Conservation (phyloP, 1,139 yeast species). For the Schizosaccharomyces versatilis region DNA sequence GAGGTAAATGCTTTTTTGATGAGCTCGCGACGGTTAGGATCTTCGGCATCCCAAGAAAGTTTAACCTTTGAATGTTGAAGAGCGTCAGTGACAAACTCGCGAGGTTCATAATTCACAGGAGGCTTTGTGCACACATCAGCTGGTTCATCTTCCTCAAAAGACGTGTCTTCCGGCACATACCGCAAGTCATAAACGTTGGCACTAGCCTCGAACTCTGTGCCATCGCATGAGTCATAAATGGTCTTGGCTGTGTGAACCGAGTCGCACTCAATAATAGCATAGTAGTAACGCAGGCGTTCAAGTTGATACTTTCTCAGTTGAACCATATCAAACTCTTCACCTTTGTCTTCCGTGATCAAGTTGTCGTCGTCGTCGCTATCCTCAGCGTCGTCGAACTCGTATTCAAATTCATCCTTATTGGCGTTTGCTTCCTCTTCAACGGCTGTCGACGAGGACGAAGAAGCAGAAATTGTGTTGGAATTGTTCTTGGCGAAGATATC, state of each 20-base stretch:
- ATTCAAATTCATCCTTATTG: conserved; percentile 16
- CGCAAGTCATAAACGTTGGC: conserved; percentile 85
- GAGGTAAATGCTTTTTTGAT: conserved; percentile 68
- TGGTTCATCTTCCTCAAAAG: conserved; percentile 50
- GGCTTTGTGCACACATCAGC: conserved; percentile 49
- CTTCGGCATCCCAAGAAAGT: conserved; percentile 58
- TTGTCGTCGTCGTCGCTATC: conserved; percentile 19
- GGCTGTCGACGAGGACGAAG: neutral
- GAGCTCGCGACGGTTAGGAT: conserved; percentile 63
- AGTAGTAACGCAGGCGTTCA: conserved; percentile 77
- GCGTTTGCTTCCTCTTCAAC: conserved; percentile 18
- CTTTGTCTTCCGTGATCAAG: conserved; percentile 19
- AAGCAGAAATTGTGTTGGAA: conserved; percentile 8
- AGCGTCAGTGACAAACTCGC: conserved; percentile 38
- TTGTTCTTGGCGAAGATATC: conserved; percentile 40
- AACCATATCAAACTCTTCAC: conserved; percentile 27
- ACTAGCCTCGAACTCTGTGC: conserved; percentile 86
- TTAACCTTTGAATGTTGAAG: conserved; percentile 16
- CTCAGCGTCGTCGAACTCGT: conserved; percentile 19
- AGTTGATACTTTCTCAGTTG: conserved; percentile 39
- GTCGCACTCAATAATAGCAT: conserved; percentile 81
- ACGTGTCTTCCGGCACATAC: conserved; percentile 80
- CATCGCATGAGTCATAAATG: conserved; percentile 75
- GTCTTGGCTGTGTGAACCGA: conserved; percentile 45
- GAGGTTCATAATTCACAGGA: conserved; percentile 67